Evolutionary conservation across 2,329 filamentous ascomycete genomes (phyloP).

Genomic region (Aspergillus ustus): DNA sequence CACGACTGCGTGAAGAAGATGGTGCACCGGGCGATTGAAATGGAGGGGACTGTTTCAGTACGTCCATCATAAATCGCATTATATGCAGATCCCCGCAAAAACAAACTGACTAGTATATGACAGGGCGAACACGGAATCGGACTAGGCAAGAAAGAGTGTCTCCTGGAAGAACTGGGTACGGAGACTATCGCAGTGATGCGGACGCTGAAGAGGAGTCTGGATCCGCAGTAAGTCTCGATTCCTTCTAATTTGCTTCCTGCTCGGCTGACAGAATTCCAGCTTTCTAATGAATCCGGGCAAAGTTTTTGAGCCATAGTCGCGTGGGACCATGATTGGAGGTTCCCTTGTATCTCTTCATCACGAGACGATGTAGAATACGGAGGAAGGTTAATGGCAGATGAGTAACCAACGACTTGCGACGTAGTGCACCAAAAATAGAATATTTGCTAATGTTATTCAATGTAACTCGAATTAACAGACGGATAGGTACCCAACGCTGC

Average conservation of each 20-base stretch:
- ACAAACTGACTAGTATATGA: conserved; percentile 19
- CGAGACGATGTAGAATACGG: too few relatives aligned
- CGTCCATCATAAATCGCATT: too few relatives aligned
- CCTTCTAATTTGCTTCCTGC: background rate
- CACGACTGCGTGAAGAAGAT: conserved; percentile 76
- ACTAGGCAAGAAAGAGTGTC: conserved; percentile 80
- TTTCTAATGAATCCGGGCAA: conserved; percentile 94
- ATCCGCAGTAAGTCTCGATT: conserved; percentile 59
- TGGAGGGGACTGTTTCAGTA: conserved; percentile 88
- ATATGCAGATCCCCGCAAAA: too few relatives aligned
- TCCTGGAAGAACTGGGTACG: conserved; percentile 78
- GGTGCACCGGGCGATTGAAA: conserved; percentile 86
- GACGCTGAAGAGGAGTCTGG: conserved; percentile 76
- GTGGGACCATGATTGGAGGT: too few relatives aligned
- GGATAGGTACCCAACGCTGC: too few relatives aligned
- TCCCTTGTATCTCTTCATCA: too few relatives aligned
- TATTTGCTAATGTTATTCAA: too few relatives aligned
- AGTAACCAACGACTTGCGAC: too few relatives aligned
- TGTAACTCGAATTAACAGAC: too few relatives aligned
- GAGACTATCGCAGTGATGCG: conserved; percentile 88
- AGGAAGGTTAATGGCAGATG: too few relatives aligned
- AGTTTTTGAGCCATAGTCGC: conserved; percentile 67
- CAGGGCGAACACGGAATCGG: conserved; percentile 82
- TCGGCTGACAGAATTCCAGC: background rate
- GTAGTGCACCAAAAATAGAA: too few relatives aligned